phyloP scores from a whole-genome alignment of 1,139 yeast genomes.

The Kurtzmaniella quercitrusa region DNA sequence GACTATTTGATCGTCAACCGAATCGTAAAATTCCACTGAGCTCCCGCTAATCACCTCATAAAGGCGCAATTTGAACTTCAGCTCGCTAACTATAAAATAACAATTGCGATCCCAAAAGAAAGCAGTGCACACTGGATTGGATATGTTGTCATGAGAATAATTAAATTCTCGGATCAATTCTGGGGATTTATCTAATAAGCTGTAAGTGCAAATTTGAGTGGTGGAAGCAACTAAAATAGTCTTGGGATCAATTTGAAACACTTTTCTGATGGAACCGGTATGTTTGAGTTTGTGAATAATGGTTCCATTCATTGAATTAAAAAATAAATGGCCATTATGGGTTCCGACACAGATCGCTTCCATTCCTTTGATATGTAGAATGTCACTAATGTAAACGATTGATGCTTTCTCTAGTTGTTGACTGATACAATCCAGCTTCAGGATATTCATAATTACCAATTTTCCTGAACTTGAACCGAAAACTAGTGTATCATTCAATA shows the following conservation, averaged over 20 bases:
- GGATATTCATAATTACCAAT: neutral
- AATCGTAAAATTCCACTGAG: neutral
- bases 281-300: neutral
- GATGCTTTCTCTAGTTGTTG: neutral
- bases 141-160: neutral
- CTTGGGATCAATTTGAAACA: neutral
- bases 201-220: constrained; percentile 1
- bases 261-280: neutral
- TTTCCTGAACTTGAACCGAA: constrained; percentile 1
- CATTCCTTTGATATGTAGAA: neutral
- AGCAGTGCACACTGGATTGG: neutral
- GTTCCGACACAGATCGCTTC: neutral
- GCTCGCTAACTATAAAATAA: constrained; percentile 1
- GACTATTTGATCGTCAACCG: constrained; percentile 1
- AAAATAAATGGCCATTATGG: constrained; percentile 1
- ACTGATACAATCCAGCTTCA: neutral
- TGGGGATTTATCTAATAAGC: neutral
- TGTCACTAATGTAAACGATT: neutral
- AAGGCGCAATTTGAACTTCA: neutral
- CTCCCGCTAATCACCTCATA: neutral
- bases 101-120: neutral
- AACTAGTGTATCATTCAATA: neutral
- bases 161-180: neutral
- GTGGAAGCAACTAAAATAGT: neutral
- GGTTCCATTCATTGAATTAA: neutral